Evolutionary conservation across 352 stramenopile species (phyloP).

Genomic region (Pythium monospermum): DNA sequence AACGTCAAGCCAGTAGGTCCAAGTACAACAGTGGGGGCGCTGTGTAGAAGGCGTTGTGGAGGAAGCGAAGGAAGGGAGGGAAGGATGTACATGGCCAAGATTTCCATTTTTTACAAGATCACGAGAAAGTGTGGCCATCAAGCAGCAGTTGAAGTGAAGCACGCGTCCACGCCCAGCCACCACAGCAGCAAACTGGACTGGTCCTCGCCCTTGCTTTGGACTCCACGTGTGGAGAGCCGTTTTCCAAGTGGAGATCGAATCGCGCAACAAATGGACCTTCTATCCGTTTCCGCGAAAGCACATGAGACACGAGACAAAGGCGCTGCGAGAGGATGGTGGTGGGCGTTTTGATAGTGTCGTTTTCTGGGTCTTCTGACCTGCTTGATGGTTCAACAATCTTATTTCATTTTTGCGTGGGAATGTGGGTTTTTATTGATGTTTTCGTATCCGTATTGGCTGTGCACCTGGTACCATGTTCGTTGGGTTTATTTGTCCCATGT

Average conservation of each 20-base stretch:
- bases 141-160: too few species aligned
- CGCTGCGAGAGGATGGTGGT: not conserved
- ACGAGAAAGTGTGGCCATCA: too few species aligned
- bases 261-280: constrained; percentile 13
- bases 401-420: constrained; percentile 7
- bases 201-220: not conserved
- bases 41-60: too few species aligned
- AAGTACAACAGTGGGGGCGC: too few species aligned
- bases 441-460: not conserved
- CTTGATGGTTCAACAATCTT: constrained; percentile 13
- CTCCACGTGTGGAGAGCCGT: constrained; percentile 5
- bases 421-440: not conserved
- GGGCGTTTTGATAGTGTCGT: constrained; percentile 18
- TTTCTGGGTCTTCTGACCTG: constrained; percentile 24
- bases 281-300: constrained; percentile 13
- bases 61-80: too few species aligned
- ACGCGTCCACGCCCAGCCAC: too few species aligned
- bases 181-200: too few species aligned
- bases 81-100: too few species aligned
- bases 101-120: too few species aligned
- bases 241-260: too few species aligned
- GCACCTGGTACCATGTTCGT: not conserved
- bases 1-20: too few species aligned
- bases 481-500: too few species aligned
- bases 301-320: not conserved